These are phyloP conservation scores for Periglandula ipomoeae DNA, from an alignment of 2,329 filamentous ascomycete species.

Conservation along the genomic window DNA sequence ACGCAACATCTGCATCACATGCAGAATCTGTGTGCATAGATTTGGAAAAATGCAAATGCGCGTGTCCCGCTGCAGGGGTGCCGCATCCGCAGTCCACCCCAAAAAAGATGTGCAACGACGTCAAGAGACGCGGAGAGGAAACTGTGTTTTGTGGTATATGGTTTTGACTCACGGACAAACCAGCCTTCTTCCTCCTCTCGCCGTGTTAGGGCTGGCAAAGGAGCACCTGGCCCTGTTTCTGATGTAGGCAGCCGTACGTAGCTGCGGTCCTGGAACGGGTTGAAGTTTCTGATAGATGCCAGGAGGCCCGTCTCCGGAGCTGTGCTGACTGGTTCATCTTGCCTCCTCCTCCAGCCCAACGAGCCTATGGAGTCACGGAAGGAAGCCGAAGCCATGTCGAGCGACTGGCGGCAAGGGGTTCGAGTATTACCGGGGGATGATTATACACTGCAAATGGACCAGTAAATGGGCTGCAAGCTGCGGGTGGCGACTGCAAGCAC, in stretches of 20 bases:
- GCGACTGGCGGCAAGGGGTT: background rate
- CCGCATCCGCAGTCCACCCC: conserved; percentile 13
- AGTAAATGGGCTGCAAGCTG: background rate
- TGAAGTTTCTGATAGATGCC: conserved; percentile 72
- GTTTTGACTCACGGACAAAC: conserved; percentile 76
- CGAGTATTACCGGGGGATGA: background rate
- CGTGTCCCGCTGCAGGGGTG: conserved; percentile 38
- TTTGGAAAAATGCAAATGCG: conserved; percentile 25
- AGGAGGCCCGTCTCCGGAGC: conserved; percentile 62
- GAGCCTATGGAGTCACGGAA: conserved; percentile 95
- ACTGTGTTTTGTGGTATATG: background rate
- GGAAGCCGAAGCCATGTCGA: conserved; percentile 69
- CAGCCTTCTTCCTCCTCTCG: conserved; percentile 93
- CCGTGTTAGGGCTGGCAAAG: conserved; percentile 72
- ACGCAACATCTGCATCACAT: conserved; percentile 35
- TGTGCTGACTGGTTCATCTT: conserved; percentile 69
- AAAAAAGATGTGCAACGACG: conserved; percentile 12
- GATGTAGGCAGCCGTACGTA: conserved; percentile 86
- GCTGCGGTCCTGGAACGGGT: conserved; percentile 78
- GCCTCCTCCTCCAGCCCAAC: conserved; percentile 85
- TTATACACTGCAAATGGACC: background rate
- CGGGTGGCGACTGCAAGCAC: conserved; percentile 3
- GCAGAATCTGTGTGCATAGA: conserved; percentile 25
- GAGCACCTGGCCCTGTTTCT: conserved; percentile 66
- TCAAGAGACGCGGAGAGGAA: conserved; percentile 6